These are phyloP conservation scores for Solanum virginianum DNA, from an alignment of 257 asterid species.

Conservation along the genomic window DNA sequence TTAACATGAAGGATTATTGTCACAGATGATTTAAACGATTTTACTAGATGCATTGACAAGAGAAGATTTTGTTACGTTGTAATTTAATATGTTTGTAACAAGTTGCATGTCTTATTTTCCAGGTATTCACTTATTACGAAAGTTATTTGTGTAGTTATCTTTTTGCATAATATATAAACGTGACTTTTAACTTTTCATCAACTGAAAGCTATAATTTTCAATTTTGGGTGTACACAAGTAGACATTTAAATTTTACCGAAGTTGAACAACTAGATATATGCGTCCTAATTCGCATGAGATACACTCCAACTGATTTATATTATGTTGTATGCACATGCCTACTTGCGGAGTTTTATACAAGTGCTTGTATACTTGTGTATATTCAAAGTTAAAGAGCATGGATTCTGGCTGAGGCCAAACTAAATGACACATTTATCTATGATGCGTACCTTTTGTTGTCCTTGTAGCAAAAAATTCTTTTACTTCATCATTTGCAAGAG, in stretches of 20 bases:
- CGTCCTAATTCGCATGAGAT: neutral
- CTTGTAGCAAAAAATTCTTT: neutral
- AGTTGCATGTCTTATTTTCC: neutral
- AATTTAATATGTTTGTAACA: neutral
- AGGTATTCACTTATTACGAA: neutral
- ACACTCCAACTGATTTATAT: neutral
- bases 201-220: no score
- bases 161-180: neutral
- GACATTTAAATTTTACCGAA: no score
- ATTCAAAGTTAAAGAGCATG: neutral
- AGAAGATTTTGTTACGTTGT: neutral
- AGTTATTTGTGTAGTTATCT: neutral
- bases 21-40: neutral
- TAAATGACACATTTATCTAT: neutral
- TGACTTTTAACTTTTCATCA: no score
- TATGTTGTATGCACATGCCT: neutral
- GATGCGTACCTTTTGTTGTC: neutral
- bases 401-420: neutral
- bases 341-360: neutral
- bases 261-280: neutral
- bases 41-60: neutral
- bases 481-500: neutral
- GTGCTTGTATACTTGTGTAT: neutral
- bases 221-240: no score
- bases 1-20: neutral